Base-by-base conservation (phyloP, 2,329 filamentous ascomycete species). In the Thelonectria discophora region DNA sequence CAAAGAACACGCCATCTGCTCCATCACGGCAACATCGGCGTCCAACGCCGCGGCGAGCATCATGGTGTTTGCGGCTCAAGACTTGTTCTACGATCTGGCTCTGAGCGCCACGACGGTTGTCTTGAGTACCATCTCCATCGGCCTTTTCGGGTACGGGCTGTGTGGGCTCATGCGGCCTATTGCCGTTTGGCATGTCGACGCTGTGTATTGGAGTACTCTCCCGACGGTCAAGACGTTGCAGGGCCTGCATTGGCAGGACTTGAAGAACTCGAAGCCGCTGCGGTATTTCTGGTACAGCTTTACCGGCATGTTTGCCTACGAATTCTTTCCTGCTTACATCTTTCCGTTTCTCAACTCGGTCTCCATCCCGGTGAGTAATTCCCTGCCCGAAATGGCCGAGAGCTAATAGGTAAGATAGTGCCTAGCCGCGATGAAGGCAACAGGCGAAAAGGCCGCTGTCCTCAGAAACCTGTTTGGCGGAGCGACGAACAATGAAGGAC, bases 281-380 rank as follows among this genome's bases (percentile, higher is more conserved):
- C 75, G 82, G 6, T 79, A 75, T 55, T 86, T 86, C 67, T 85
- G 83, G 81, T 84, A 81, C 68, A 76, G 76, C 39, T 83, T 83
- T 51, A 68, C 64, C 0, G 77, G 75, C 67, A 85, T 85, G 80
- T 80, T 78, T 12, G 39, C 77, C 12, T 86, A 82, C 61, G 83
- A 86, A 65, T 80, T 82, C 62, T 79, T 86, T 30, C 84, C 84
- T 0, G 82, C 83, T 2, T 86, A 86, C 58, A 82, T 86, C 42
- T 84, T 79, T 54, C 82, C 83, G 0, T 86, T 82, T 81, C 77
- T 86, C 10, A 85, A 85, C 68, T 82, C 81, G 0, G 73, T 86
- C 13, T 86, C 84, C 0, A 79, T 86, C 9, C 81, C 82, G 1
- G 69, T 71, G 65, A 18, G 69, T 24, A 21, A n/a, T 12, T 1